Evolutionary conservation across 169 alveolate species (phyloP), one percentile per base, ranked within the genome.

Genomic region (Plasmodium yoelii): DNA sequence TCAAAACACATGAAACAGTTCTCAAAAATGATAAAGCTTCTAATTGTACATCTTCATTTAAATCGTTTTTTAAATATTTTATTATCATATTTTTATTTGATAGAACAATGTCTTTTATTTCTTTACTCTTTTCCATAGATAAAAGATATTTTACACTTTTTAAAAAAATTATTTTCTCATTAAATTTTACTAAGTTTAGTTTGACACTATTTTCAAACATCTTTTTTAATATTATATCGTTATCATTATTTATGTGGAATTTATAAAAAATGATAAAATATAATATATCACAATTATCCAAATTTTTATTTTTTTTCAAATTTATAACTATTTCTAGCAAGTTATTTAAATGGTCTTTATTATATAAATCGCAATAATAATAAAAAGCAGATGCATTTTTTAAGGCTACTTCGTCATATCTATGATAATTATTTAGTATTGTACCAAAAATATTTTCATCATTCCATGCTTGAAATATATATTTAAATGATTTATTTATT

Each of bases 31-130:
- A 46, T 53, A 86, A 34, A 13, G 87, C 51, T 39, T 68, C 87
- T 44, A 86, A 69, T 70, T 86, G 63, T 34, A 86, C 87, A 68
- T 86, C 71, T 60, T 86, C 91, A 86, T 86, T 86, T 86, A 86
- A 86, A 86, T 86, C 91, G 22, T 86, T 86, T 42, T 86, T 86
- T 55, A 86, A 72, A 86, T 47, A 86, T 53, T 70, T 86, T 8
- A 51, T 49, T 59, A 86, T 47, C 65, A 68, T 47, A 39, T 59
- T 47, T 39, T 70, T 57, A 64, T 86, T 57, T 26, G 75, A 28
- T 9, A 70, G 18, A 49, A 86, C 26, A 24, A 70, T 86, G 24
- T 46, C 61, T 51, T 86, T 86, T 34, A 86, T 57, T 69, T 86
- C 91, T 22, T 86, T 39, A 18, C 19, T 26, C 51, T 64, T 86